phyloP scores from a whole-genome alignment of 1,139 yeast species.

The Magnusiomyces suaveolens region DNA sequence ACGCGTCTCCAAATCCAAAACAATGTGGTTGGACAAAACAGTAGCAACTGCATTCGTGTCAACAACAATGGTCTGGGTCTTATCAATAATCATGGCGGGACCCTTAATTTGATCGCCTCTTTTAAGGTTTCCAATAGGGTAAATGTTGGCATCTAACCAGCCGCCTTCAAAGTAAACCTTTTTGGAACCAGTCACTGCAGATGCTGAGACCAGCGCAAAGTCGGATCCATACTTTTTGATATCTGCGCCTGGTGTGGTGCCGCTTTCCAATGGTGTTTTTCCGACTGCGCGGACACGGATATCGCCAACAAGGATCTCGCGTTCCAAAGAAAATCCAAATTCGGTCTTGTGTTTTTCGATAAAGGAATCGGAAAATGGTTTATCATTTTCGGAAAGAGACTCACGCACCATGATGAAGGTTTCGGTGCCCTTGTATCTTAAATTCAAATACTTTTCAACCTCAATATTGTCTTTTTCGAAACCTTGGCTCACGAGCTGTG shows the following conservation, averaged over 20 bases:
- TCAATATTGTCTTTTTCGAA: slow-evolving; percentile 33
- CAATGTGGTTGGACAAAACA: slow-evolving; percentile 51
- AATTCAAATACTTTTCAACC: slow-evolving; percentile 58
- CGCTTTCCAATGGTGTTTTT: slow-evolving; percentile 26
- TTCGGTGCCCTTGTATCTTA: slow-evolving; percentile 82
- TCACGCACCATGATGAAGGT: slow-evolving; percentile 62
- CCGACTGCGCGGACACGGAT: slow-evolving; percentile 65
- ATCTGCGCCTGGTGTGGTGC: slow-evolving; percentile 18
- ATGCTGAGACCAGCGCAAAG: slow-evolving; percentile 9
- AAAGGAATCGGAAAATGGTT: slow-evolving; percentile 32
- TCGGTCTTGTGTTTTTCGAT: slow-evolving; percentile 49
- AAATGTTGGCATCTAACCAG: slow-evolving; percentile 46
- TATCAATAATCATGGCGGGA: slow-evolving; percentile 78
- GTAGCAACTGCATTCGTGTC: slow-evolving; percentile 64
- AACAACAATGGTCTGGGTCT: slow-evolving; percentile 75
- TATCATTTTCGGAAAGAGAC: slow-evolving; percentile 28
- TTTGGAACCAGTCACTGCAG: slow-evolving; percentile 24
- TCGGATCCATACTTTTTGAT: slow-evolving; percentile 7
- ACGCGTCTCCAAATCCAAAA: slow-evolving; percentile 32
- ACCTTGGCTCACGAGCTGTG: slow-evolving; percentile 40
- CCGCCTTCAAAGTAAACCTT: slow-evolving; percentile 36
- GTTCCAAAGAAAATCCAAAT: slow-evolving; percentile 58
- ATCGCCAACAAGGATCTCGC: slow-evolving; percentile 68
- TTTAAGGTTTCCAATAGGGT: slow-evolving; percentile 40
- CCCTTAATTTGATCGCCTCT: slow-evolving; percentile 53